These are phyloP conservation scores for Fraxinus nigra DNA, from an alignment of 305 asterid species.

Conservation along the genomic window DNA sequence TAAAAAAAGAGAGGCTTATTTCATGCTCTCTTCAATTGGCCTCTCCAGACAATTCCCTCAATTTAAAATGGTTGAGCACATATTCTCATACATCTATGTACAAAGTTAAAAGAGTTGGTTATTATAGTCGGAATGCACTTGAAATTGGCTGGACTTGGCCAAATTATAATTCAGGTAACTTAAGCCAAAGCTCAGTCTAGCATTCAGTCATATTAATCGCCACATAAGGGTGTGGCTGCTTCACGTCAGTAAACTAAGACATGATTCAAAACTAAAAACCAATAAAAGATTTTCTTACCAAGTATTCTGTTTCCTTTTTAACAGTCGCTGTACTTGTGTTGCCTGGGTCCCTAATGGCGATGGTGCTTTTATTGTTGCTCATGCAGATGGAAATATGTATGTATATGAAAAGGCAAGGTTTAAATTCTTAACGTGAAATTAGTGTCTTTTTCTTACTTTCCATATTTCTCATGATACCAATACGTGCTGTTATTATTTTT, in stretches of 20 bases:
- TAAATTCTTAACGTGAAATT: slow-evolving; percentile 8
- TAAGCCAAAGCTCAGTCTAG: neutral
- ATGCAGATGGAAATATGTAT: slow-evolving; percentile 63
- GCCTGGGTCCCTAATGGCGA: slow-evolving; percentile 67
- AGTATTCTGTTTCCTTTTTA: slow-evolving; percentile 10
- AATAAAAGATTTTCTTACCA: slow-evolving; percentile 9
- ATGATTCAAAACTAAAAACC: neutral
- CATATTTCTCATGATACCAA: neutral
- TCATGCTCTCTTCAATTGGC: neutral
- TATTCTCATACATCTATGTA: neutral
- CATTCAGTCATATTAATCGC: neutral
- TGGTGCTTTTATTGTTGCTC: slow-evolving; percentile 57
- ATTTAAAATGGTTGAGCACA: neutral
- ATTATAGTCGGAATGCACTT: neutral
- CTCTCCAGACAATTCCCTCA: neutral
- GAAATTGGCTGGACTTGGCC: neutral
- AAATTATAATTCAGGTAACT: neutral
- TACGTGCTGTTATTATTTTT: slow-evolving; percentile 20
- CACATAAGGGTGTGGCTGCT: neutral
- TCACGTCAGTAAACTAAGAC: neutral
- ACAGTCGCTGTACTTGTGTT: slow-evolving; percentile 61
- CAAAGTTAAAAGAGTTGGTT: neutral
- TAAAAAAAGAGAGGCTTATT: neutral
- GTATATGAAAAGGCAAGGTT: slow-evolving; percentile 66
- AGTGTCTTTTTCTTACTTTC: neutral